Evolutionary conservation across 2,329 filamentous ascomycete species (phyloP).

Genomic region (Pleoardoris graminearum): DNA sequence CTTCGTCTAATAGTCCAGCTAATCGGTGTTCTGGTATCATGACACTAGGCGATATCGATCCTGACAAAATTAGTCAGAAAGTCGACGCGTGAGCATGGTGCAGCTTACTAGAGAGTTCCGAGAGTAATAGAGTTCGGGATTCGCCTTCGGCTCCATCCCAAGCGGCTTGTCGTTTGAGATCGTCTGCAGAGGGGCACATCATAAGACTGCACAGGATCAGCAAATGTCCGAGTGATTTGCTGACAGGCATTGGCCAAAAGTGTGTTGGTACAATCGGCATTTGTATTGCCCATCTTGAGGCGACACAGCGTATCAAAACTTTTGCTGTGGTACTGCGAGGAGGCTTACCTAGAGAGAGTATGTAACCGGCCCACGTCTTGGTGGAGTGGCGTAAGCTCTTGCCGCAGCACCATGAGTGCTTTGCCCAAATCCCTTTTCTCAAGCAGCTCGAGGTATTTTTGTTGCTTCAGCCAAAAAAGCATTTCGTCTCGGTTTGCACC

Average conservation of each 20-base stretch:
- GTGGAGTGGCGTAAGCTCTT: conserved; percentile 83
- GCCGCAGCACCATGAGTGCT: conserved; percentile 81
- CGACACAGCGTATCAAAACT: no score
- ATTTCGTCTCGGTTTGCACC: conserved; percentile 77
- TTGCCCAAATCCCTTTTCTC: conserved; percentile 72
- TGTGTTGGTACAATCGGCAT: no score
- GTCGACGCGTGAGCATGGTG: background rate
- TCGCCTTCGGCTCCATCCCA: conserved; percentile 83
- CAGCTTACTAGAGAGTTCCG: conserved; percentile 76
- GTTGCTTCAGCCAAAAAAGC: conserved; percentile 85
- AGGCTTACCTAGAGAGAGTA: conserved; percentile 74
- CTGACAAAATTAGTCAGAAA: conserved; percentile 50
- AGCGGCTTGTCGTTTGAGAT: conserved; percentile 73
- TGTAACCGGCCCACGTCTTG: conserved; percentile 78
- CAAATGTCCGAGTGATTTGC: conserved; percentile 1
- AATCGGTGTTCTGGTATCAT: conserved; percentile 95
- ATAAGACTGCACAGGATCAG: conserved; percentile 64
- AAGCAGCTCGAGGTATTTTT: conserved; percentile 91
- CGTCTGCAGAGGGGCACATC: conserved; percentile 80
- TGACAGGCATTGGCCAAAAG: no score
- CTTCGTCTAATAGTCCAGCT: conserved; percentile 76
- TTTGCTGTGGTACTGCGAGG: no score
- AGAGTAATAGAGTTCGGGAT: conserved; percentile 75
- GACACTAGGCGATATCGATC: conserved; percentile 89
- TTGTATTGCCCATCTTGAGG: no score